Evolutionary conservation across 2,329 filamentous ascomycete genomes (phyloP), one percentile per base, ranked within the genome.

Genomic region (Diplodia intermedia): DNA sequence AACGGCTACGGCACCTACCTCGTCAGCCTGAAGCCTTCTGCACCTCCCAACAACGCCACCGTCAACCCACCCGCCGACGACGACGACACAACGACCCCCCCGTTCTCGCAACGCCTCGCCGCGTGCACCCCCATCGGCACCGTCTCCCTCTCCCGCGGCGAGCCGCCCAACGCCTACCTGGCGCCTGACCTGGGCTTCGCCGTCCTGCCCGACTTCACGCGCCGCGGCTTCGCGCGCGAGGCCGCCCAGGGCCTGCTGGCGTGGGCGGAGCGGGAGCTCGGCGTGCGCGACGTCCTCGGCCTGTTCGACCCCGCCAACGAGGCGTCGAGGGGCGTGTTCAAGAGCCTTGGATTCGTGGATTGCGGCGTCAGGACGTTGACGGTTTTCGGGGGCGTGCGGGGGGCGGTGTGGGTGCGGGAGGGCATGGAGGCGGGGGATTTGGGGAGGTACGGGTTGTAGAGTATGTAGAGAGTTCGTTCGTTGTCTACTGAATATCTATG

Each of bases 1-100:
- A 75, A 71, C 38, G 76, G 77, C 29, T 75, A 72, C 62, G 76
- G 76, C 1, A 73, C 72, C 0, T 77, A 73, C 53, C 70, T 78
- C 2, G 69, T 78, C 40, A 72, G 71, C 3, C 70, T 76, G 15
- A 72, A 72, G 40, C 68, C 54, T 4, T 0, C 54, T 4, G 15
- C 26, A 3, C 33, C 70, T 67, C 6, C 31, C 6, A 8, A 4
- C 31, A 8, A 1, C 31, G 6, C 31, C 31, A 8, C 31, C 31
- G 31, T 33, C 31, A 5, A 33, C 31, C 8, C 31, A 33, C 31
- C 31, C 31, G 31, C 2, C 31, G 31, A 31, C 31, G 31, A 31
- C 31, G 31, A 31, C 31, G 31, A 31, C 31, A 8, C 31, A 31
- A 31, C 31, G 31, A 23, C 23, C 23, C 23, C 23, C 23, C 31